phyloP scores from a whole-genome alignment of 1,139 yeast species.

The Pichia sp. region DNA sequence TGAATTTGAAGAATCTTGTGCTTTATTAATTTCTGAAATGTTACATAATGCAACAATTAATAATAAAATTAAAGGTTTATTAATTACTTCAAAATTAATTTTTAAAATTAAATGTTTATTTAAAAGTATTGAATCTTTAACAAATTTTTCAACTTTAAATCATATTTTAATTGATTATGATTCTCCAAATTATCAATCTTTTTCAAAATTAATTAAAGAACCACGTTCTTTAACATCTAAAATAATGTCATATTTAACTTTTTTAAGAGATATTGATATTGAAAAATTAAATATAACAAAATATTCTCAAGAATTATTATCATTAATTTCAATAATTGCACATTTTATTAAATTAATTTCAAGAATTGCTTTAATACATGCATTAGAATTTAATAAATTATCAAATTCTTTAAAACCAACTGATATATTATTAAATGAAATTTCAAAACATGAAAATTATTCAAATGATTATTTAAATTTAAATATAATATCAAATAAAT shows the following conservation, averaged over 20 bases:
- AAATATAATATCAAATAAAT: constrained; percentile 47
- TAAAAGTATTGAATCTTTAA: constrained; percentile 59
- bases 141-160: constrained; percentile 1
- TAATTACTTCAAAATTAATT: constrained; percentile 69
- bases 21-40: constrained; percentile 89
- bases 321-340: constrained; percentile 86
- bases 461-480: constrained; percentile 13
- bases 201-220: constrained; percentile 47
- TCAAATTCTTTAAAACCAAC: constrained; percentile 56
- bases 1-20: constrained; percentile 88
- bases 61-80: constrained; percentile 62
- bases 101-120: constrained; percentile 72
- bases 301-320: constrained; percentile 61
- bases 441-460: constrained; percentile 42
- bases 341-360: constrained; percentile 84
- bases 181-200: constrained; percentile 15
- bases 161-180: constrained; percentile 5
- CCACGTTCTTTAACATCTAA: constrained; percentile 86
- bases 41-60: constrained; percentile 76
- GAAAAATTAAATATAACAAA: constrained; percentile 26
- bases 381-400: constrained; percentile 59
- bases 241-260: constrained; percentile 68
- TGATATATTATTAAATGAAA: constrained; percentile 52
- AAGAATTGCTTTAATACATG: constrained; percentile 70
- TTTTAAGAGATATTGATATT: constrained; percentile 51